Evolutionary conservation across 495 filamentous ascomycete species (phyloP), one percentile per base, ranked within the genome.

Genomic region (Parathielavia hyrcaniae): DNA sequence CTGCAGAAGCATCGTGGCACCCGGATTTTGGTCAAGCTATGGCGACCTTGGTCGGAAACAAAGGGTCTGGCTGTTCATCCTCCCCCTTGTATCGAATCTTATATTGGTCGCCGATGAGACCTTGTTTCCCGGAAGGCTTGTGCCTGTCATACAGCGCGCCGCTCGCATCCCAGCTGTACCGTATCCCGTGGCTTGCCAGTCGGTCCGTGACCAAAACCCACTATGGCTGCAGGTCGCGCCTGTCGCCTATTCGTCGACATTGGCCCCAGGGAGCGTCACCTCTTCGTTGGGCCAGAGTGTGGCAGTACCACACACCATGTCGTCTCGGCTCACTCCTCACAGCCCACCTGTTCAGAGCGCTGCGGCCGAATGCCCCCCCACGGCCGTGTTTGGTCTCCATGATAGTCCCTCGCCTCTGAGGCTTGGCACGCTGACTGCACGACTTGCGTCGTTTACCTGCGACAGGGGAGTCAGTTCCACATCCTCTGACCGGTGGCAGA

Each of bases 1-100:
- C 46, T 57, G 54, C 54, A 50, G 54, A 32, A 52, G 17, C 36
- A 50, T 50, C 45, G 54, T 57, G 54, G 54, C 46, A 57, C 54
- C 53, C 16, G 50, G 22, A 23, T 43, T 23, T 56, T 48, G 53
- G 44, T 55, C 23, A 23, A 4, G 8, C 26, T 12, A 13, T 48
- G 53, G n/a, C 44, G 40, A 54, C 22, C 39, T 41, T 19, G n/a
- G 39, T 34, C 19, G 23, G 16, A 45, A 38, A 26, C 3, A n/a
- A 50, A 50, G 30, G 5, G 16, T 22, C 41, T n/a, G 52, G n/a
- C 26, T 34, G 34, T 40, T 35, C 48, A 46, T 26, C 19, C 19
- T 13, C 20, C 6, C 34, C 3, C 6, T 19, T 4, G 12, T 39
- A n/a, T 41, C 22, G 17, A 41, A 9, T 8, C 16, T 41, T 20